A percentile compares a stretch with the other conserved stretches of the same genome.
These are phyloP conservation scores for Funneliformis mosseae DNA, from an alignment of 192 early-diverging fungal species.

Conservation along the genomic window DNA sequence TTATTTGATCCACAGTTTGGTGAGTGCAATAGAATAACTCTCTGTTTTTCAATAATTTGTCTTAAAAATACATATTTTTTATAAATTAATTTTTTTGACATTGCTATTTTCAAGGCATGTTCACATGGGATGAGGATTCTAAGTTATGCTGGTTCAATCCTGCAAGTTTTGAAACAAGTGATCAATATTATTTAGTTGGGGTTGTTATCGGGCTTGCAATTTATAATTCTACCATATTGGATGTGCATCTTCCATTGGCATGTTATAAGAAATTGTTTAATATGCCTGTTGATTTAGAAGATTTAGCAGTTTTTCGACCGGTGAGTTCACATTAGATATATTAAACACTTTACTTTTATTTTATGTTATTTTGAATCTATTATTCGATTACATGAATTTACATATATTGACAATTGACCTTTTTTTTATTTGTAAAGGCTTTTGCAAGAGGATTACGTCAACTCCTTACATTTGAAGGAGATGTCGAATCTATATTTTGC, in stretches of 20 bases:
- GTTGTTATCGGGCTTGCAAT: slow-evolving; percentile 91
- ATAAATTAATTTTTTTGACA: slow-evolving; percentile 10
- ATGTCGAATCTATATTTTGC: slow-evolving; percentile 86
- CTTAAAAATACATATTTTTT: no score
- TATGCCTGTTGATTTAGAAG: slow-evolving; percentile 70
- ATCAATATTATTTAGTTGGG: slow-evolving; percentile 90
- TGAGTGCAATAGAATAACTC: neutral
- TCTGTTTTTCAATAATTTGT: no score
- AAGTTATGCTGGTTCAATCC: slow-evolving; percentile 77
- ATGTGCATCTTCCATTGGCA: slow-evolving; percentile 77
- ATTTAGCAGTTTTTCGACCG: slow-evolving; percentile 76
- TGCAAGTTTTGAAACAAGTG: slow-evolving; percentile 69
- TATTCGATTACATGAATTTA: neutral
- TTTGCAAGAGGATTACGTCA: slow-evolving; percentile 82
- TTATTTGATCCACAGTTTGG: slow-evolving; percentile 94
- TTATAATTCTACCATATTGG: slow-evolving; percentile 92
- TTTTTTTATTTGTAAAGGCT: slow-evolving; percentile 37
- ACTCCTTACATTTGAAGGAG: slow-evolving; percentile 75
- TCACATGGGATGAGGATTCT: slow-evolving; percentile 67
- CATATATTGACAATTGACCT: no score
- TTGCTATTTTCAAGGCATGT: slow-evolving; percentile 55
- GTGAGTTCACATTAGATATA: slow-evolving; percentile 29
- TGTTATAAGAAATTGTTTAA: slow-evolving; percentile 91
- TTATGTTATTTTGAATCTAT: neutral
- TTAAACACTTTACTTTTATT: neutral